A percentile compares a stretch with the other conserved stretches of the same genome.
phyloP scores from a whole-genome alignment of 2,329 filamentous ascomycete genomes.

The Scedosporium boydii region DNA sequence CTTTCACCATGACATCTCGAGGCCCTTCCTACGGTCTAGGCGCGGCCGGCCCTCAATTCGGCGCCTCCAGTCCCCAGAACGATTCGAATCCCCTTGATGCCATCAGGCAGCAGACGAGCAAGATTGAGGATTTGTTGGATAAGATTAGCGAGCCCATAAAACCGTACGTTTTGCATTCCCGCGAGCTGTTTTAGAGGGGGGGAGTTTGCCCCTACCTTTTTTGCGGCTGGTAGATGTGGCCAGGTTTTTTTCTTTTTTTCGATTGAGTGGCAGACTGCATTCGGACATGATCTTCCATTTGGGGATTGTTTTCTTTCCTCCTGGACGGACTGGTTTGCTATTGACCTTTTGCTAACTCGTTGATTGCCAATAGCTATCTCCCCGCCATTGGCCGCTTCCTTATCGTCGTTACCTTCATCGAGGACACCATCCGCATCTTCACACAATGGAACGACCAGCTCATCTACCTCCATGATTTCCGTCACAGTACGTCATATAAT shows the following conservation, averaged over 20 bases:
- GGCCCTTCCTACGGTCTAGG: slow-evolving; percentile 76
- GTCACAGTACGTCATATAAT: slow-evolving; percentile 61
- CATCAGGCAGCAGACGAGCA: slow-evolving; percentile 91
- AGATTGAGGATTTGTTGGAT: slow-evolving; percentile 92
- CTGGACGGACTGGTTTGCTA: not conserved
- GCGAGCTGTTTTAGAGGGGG: too few relatives aligned
- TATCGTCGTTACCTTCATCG: slow-evolving; percentile 96
- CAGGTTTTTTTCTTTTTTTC: too few relatives aligned
- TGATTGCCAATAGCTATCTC: slow-evolving; percentile 56
- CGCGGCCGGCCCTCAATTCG: slow-evolving; percentile 59
- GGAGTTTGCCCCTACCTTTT: not conserved
- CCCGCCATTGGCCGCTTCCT: slow-evolving; percentile 93
- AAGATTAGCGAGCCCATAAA: slow-evolving; percentile 82
- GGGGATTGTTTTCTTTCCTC: not conserved
- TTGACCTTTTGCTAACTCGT: not conserved
- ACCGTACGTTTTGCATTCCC: slow-evolving; percentile 56
- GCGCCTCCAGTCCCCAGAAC: slow-evolving; percentile 34
- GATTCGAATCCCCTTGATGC: slow-evolving; percentile 75
- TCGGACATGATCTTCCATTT: too few relatives aligned
- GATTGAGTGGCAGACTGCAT: too few relatives aligned
- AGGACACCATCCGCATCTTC: slow-evolving; percentile 90
- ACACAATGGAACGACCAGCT: slow-evolving; percentile 98
- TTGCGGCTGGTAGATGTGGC: too few relatives aligned
- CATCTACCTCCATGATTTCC: slow-evolving; percentile 83
- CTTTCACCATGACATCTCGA: slow-evolving; percentile 32